Percentiles rank a stretch among this genome's conserved stretches.
Conservation (phyloP, 768 basidiomycete species). For the Panellus pusillus region DNA sequence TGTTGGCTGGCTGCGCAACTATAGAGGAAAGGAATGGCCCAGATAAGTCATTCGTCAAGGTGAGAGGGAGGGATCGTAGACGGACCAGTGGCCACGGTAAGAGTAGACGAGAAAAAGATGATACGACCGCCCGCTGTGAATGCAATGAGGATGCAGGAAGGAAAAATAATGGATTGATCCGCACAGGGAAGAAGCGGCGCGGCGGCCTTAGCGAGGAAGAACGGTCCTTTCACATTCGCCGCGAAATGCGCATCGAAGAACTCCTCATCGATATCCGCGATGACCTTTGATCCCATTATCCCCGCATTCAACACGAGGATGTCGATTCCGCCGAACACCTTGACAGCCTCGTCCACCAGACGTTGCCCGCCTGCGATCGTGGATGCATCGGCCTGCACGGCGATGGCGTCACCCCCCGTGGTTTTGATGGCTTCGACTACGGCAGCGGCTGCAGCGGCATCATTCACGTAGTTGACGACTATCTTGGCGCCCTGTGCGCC, state of each 20-base stretch:
- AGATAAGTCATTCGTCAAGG: no score
- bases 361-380: conserved; percentile 46
- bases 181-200: conserved; percentile 36
- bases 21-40: no score
- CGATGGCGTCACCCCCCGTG: conserved; percentile 45
- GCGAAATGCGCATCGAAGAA: conserved; percentile 52
- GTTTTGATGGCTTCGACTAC: conserved; percentile 49
- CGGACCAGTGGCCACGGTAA: conserved; percentile 43
- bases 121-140: conserved; percentile 50
- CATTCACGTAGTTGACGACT: conserved; percentile 54
- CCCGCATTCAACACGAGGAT: conserved; percentile 62
- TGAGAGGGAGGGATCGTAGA: neutral
- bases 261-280: conserved; percentile 53
- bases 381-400: conserved; percentile 53
- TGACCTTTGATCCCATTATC: conserved; percentile 50
- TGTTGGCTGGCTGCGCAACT: conserved; percentile 46
- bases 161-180: no score
- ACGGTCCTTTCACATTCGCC: conserved; percentile 58
- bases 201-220: conserved; percentile 54
- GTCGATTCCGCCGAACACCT: conserved; percentile 52
- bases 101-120: conserved; percentile 56
- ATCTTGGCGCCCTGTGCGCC: conserved; percentile 58
- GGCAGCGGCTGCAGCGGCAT: conserved; percentile 40
- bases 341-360: conserved; percentile 50
- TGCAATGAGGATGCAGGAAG: no score